Evolutionary conservation across 2,329 filamentous ascomycete genomes (phyloP).

Genomic region (Sporothrix humicola): DNA sequence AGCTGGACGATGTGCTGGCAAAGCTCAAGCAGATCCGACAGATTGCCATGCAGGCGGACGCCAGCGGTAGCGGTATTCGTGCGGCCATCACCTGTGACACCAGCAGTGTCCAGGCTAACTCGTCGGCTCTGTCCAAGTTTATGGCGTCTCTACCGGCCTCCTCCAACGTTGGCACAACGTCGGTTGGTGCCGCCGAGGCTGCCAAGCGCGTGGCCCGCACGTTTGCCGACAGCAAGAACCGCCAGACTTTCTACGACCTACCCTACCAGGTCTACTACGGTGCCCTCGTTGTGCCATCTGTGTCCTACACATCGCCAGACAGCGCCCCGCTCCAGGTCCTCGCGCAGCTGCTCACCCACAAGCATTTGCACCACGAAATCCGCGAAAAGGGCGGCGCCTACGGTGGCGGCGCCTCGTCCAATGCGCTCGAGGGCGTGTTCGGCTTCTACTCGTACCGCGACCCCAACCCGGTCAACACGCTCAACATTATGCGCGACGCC

Average conservation of each 20-base stretch:
- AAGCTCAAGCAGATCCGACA: slow-evolving; percentile 87
- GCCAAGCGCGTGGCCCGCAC: slow-evolving; percentile 31
- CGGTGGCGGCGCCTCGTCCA: slow-evolving; percentile 85
- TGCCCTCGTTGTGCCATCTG: slow-evolving; percentile 78
- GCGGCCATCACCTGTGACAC: slow-evolving; percentile 84
- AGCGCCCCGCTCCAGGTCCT: slow-evolving; percentile 86
- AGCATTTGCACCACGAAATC: slow-evolving; percentile 95
- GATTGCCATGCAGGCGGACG: slow-evolving; percentile 65
- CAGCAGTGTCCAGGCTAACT: slow-evolving; percentile 73
- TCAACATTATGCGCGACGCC: slow-evolving; percentile 81
- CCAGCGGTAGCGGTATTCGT: slow-evolving; percentile 66
- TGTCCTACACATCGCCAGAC: slow-evolving; percentile 76
- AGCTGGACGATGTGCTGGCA: slow-evolving; percentile 73
- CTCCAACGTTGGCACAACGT: neutral
- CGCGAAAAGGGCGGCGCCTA: slow-evolving; percentile 97
- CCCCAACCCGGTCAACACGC: slow-evolving; percentile 87
- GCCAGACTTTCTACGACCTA: slow-evolving; percentile 86
- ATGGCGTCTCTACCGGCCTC: slow-evolving; percentile 66
- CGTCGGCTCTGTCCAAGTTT: slow-evolving; percentile 73
- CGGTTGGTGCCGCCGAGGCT: neutral
- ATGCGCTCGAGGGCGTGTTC: slow-evolving; percentile 81
- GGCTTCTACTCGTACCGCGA: slow-evolving; percentile 97
- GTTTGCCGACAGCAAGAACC: neutral
- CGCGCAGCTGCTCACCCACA: slow-evolving; percentile 91
- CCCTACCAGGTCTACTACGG: slow-evolving; percentile 98